A percentile compares a stretch with the other conserved stretches of the same genome.
These are phyloP conservation scores for Heliamphora exappendiculata DNA, from an alignment of 148 eudicot genomes.

Conservation along the genomic window DNA sequence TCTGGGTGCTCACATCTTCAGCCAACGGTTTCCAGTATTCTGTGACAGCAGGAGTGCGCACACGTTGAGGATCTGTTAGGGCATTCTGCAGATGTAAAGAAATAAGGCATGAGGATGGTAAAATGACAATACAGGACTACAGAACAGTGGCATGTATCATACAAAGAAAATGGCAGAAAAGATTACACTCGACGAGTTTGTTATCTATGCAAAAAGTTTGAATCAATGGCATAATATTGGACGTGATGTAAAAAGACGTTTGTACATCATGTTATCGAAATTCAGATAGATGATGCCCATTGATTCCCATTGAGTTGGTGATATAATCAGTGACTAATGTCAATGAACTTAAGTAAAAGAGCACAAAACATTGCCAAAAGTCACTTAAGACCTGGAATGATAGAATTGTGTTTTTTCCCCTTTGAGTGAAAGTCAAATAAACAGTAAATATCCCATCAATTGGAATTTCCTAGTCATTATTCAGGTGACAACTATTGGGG, in stretches of 20 bases:
- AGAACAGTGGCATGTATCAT: not conserved
- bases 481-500: not conserved
- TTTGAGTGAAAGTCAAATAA: not conserved
- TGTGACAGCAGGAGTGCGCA: constrained; percentile 59
- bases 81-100: constrained; percentile 57
- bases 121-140: not conserved
- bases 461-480: not conserved
- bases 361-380: not conserved
- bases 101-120: constrained; percentile 11
- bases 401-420: not conserved
- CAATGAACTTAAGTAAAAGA: not conserved
- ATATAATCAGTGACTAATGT: not conserved
- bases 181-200: not conserved
- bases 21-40: constrained; percentile 96
- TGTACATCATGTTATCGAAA: not conserved
- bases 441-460: not conserved
- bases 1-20: constrained; percentile 62
- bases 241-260: not conserved
- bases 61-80: constrained; percentile 83
- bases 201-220: not conserved
- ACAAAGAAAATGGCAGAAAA: not conserved
- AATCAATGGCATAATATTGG: not conserved
- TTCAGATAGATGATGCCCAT: not conserved
- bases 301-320: not conserved
- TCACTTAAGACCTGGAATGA: not conserved